phyloP scores from a whole-genome alignment of 257 asterid species.

The Solanum peruvianum region DNA sequence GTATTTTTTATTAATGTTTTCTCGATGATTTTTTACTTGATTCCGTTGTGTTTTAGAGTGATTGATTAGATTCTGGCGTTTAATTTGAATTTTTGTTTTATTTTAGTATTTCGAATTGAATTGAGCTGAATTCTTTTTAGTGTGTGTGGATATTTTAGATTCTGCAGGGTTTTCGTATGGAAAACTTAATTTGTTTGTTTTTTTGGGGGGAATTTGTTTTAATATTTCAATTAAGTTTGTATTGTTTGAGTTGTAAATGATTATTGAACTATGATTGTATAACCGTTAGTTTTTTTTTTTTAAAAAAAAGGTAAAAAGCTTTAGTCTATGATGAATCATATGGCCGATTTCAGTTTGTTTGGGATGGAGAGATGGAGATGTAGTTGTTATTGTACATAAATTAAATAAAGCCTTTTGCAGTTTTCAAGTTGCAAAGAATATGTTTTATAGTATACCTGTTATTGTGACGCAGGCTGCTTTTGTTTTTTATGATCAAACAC shows the following conservation, averaged over 20 bases:
- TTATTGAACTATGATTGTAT: background rate
- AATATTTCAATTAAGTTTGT: background rate
- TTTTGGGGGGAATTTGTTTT: background rate
- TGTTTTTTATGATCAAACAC: background rate
- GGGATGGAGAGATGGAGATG: background rate
- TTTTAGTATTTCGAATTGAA: background rate
- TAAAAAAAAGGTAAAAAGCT: background rate
- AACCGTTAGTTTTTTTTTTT: no score
- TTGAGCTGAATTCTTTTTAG: background rate
- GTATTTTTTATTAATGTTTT: background rate
- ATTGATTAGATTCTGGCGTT: background rate
- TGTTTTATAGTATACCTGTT: background rate
- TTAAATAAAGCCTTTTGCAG: background rate
- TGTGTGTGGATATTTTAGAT: background rate
- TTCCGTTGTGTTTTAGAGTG: background rate
- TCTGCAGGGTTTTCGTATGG: background rate
- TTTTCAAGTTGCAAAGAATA: background rate
- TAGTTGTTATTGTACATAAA: background rate
- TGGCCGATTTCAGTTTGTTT: background rate
- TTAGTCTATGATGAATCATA: background rate
- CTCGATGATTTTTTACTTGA: background rate
- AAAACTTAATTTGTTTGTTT: background rate
- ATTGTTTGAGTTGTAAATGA: background rate
- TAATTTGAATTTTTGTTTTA: background rate
- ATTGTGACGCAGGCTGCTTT: background rate